Base-by-base conservation (phyloP, 192 early-diverging fungal species). In the Radiomyces spectabilis region DNA sequence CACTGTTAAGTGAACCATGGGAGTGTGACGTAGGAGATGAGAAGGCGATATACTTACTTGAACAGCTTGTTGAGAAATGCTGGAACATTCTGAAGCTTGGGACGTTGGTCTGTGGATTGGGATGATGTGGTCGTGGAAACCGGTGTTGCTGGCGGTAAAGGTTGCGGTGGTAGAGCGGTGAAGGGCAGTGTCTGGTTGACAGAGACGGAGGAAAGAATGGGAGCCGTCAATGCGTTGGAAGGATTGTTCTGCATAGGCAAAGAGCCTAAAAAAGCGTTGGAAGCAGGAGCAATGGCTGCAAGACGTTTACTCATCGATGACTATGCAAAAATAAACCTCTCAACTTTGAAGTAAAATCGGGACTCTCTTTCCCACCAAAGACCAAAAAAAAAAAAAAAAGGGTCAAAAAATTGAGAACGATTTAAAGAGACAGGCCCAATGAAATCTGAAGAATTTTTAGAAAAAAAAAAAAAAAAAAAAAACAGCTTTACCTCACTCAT, bases 41-140 rank as follows among this genome's bases (percentile, higher is more conserved):
- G 29, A 44, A 15, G 1, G n/a, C n/a, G n/a, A n/a, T 30, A 21
- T 9, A 57, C 75, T 58, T 76, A 90, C 88, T 79, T 85, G 65
- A 91, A 95, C 8, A 97, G 81, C 59, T 97, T 97, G 71, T 89
- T 94, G 10, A 97, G 67, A 61, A 97, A 97, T 2, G 92, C 90
- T 1, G 94, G 90, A 16, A 97, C 89, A 13, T 75, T 75, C 34
- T 53, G 51, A 13, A 49, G 39, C 41, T 59, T 49, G 12, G 26
- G 43, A 31, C 57, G 48, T 35, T 59, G 41, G n/a, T 48, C 33
- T 55, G 48, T 4, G 53, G 16, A 49, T 18, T 42, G 5, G 0
- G 13, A 21, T 38, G 44, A 34, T 19, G 45, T 45, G 22, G 7
- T 31, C 7, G 22, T 25, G 8, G 24, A n/a, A 13, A 37, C 21